Evolutionary conservation across 2,329 filamentous ascomycete species (phyloP), one percentile per base, ranked within the genome.

Genomic region (Venturia asperata): DNA sequence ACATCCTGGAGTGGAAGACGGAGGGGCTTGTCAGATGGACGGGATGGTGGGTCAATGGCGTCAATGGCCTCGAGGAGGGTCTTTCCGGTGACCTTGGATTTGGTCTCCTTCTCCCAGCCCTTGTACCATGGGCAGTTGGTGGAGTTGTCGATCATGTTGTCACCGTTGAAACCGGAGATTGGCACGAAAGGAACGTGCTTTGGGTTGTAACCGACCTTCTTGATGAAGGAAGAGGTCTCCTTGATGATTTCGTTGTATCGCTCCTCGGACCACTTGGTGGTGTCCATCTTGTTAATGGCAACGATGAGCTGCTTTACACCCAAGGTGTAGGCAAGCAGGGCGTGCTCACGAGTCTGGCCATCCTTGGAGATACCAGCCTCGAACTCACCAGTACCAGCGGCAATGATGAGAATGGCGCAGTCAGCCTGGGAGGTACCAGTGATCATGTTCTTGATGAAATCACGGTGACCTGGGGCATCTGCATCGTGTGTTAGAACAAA

Each of bases 401-500:
- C 94, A 83, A 99, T 99, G 85, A 99, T 97, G 86, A 99, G 92
- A 82, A 99, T 91, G 78, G 94, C 94, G 85, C 94, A 97, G 80
- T 99, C 94, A 76, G 94, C 94, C 90, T 97, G 94, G 82, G 94
- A 99, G 79, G 94, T 97, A 92, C 94, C 94, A 89, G 94, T 97
- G 83, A 99, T 99, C 94, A 99, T 99, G 92, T 97, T 99, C 93
- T 99, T 99, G 91, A 99, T 97, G 88, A 97, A 99, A 80, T 99
- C 94, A 94, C 94, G 93, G 85, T 99, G 94, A 84, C 94, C 94
- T 78, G 94, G 94, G 81, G 94, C 94, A 79, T 99, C 91, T n/a
- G n/a, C n/a, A n/a, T n/a, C n/a, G n/a, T n/a, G n/a, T n/a, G n/a
- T n/a, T n/a, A n/a, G n/a, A n/a, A n/a, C n/a, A n/a, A n/a, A n/a